Evolutionary conservation across 352 stramenopile species (phyloP).

Genomic region (Phytophthora kernoviae): DNA sequence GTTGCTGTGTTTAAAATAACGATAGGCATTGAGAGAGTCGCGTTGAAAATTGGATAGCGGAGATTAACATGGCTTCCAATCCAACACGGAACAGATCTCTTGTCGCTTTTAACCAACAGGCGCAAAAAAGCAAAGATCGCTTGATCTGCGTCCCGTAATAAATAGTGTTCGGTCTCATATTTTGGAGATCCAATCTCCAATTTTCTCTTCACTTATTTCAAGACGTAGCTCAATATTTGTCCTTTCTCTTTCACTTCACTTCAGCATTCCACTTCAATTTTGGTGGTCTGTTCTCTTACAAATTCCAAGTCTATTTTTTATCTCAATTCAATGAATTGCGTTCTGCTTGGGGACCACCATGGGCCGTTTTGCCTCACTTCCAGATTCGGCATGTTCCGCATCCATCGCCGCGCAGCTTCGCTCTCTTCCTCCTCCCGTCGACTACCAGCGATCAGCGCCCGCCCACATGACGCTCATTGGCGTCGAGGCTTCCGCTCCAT

Average conservation of each 20-base stretch:
- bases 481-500: slow-evolving; percentile 54
- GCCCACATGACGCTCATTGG: slow-evolving; percentile 17
- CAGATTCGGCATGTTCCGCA: slow-evolving; percentile 46
- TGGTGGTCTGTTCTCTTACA: slow-evolving; percentile 33
- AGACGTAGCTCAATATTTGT: neutral
- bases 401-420: slow-evolving; percentile 38
- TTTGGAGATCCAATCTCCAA: neutral
- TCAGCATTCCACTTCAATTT: slow-evolving; percentile 20
- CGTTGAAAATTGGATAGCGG: neutral
- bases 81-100: too few relatives aligned
- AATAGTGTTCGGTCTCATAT: neutral
- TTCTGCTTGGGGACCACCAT: slow-evolving; percentile 16
- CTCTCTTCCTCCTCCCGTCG: slow-evolving; percentile 29
- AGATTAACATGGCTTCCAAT: neutral
- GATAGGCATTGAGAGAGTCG: neutral
- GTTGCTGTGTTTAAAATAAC: neutral
- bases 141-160: neutral
- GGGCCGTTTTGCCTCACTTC: slow-evolving; percentile 17
- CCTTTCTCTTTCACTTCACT: slow-evolving; percentile 18
- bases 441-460: slow-evolving; percentile 15
- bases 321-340: slow-evolving; percentile 26
- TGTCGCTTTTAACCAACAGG: neutral
- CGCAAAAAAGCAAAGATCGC: slow-evolving; percentile 1
- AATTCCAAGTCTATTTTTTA: slow-evolving; percentile 6
- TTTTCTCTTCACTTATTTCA: neutral